phyloP scores from a whole-genome alignment of 495 filamentous ascomycete genomes.

The Aspergillus saccharolyticus region DNA sequence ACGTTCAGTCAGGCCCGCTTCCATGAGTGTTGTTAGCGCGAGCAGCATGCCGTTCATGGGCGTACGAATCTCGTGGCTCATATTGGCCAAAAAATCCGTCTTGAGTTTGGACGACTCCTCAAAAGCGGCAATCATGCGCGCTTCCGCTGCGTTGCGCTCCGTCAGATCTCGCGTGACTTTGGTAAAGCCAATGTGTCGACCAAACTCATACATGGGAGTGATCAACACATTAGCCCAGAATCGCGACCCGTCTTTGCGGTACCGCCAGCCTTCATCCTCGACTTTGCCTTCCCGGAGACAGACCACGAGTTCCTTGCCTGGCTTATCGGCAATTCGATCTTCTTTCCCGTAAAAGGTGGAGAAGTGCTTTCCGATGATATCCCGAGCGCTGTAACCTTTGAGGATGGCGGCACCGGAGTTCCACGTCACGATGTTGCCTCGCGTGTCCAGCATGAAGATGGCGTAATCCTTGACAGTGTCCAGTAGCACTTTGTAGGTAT shows the following conservation, averaged over 20 bases:
- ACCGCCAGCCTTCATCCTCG: conserved; percentile 64
- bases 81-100: conserved; percentile 68
- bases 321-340: conserved; percentile 49
- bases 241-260: conserved; percentile 54
- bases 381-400: conserved; percentile 52
- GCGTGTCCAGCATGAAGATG: conserved; percentile 61
- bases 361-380: conserved; percentile 61
- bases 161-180: conserved; percentile 63
- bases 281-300: conserved; percentile 56
- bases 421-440: conserved; percentile 56
- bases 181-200: conserved; percentile 56
- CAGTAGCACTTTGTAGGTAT: conserved; percentile 59
- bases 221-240: conserved; percentile 69
- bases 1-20: conserved; percentile 60
- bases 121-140: conserved; percentile 54
- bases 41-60: conserved; percentile 73
- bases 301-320: conserved; percentile 49
- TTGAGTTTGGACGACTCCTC: conserved; percentile 62
- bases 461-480: conserved; percentile 63
- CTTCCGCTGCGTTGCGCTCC: conserved; percentile 55
- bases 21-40: conserved; percentile 64
- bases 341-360: conserved; percentile 57
- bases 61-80: conserved; percentile 88
- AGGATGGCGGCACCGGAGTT: conserved; percentile 55
- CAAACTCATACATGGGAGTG: conserved; percentile 53